Evolutionary conservation across 345 rosid species (phyloP).

Genomic region (Murraya koenigii): DNA sequence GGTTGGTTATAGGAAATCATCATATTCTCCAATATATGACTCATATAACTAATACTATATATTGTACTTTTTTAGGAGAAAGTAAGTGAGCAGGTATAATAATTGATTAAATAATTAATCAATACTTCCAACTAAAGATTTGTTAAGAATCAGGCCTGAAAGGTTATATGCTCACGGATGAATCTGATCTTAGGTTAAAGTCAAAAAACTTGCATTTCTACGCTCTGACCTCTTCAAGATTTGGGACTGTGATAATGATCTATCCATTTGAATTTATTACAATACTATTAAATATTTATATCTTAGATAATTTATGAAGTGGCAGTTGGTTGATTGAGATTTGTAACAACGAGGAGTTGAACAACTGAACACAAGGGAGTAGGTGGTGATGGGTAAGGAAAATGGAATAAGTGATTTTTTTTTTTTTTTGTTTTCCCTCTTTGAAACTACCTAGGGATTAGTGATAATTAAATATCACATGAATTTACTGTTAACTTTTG

Average conservation of each 20-base stretch:
- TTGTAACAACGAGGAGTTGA: constrained; percentile 7
- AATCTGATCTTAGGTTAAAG: too few species aligned
- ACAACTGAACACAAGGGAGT: not conserved
- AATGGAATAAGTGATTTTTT: too few species aligned
- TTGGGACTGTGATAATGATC: not conserved
- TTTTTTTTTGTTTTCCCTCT: too few species aligned
- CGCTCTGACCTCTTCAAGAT: not conserved
- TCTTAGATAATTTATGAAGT: not conserved
- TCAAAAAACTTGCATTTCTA: not conserved
- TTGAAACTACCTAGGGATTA: too few species aligned
- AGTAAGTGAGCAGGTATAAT: not conserved
- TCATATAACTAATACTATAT: not conserved
- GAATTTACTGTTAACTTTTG: too few species aligned
- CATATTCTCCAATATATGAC: not conserved
- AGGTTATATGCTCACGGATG: not conserved
- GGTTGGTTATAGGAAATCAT: not conserved
- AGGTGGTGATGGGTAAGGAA: too few species aligned
- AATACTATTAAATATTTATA: not conserved
- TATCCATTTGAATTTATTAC: not conserved
- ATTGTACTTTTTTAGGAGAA: not conserved
- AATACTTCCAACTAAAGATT: constrained; percentile 1
- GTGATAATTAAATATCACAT: too few species aligned
- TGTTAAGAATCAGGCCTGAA: not conserved
- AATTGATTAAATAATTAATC: not conserved
- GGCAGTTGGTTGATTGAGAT: constrained; percentile 9